Conservation (phyloP, 352 stramenopile species). For the Globisporangium lucens region DNA sequence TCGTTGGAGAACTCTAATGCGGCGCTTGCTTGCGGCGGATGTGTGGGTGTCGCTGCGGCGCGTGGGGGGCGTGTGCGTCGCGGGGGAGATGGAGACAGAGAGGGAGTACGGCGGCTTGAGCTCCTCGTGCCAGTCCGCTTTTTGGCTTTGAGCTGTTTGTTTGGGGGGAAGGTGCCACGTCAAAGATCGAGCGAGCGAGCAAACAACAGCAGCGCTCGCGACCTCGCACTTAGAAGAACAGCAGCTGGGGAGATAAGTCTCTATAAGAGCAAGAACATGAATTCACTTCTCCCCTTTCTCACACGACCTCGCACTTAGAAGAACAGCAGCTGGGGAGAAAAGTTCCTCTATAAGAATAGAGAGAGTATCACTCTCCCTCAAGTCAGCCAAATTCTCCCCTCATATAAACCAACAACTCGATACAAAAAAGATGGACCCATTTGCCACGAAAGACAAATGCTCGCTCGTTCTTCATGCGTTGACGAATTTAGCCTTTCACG, state of each 20-base stretch:
- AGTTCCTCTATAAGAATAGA: constrained; percentile 8
- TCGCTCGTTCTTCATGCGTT: no score
- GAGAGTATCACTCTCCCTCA: not conserved
- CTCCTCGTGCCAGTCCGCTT: not conserved
- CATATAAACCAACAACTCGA: not conserved
- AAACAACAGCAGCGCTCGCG: not conserved
- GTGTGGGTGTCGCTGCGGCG: not conserved
- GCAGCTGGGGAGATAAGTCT: not conserved
- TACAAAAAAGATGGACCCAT: not conserved
- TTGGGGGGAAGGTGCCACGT: constrained; percentile 12
- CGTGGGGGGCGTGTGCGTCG: not conserved
- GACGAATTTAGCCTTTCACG: no score
- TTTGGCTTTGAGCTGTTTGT: not conserved
- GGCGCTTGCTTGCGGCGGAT: not conserved
- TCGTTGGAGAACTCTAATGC: not conserved
- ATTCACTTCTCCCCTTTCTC: not conserved
- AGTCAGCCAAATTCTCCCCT: not conserved
- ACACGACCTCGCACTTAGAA: constrained; percentile 10
- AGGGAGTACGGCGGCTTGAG: not conserved
- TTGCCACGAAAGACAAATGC: no score
- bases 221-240: constrained; percentile 11
- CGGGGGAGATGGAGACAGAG: not conserved
- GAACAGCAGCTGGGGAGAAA: not conserved
- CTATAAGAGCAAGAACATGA: constrained; percentile 8
- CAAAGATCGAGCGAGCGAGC: constrained; percentile 15